phyloP scores from a whole-genome alignment of 345 rosid genomes.

The Camelina neglecta region DNA sequence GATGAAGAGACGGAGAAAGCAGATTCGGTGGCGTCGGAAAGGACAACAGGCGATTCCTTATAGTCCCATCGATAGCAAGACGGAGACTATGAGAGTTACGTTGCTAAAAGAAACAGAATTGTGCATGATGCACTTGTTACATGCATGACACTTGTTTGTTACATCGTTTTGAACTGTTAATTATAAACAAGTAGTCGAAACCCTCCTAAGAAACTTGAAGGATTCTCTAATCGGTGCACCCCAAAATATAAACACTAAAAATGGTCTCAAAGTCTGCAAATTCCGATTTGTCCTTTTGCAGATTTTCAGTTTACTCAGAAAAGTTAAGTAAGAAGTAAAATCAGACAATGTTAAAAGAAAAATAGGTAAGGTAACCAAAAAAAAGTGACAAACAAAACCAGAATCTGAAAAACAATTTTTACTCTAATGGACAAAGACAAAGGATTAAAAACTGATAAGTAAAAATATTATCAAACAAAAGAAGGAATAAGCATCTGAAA shows the following conservation, averaged over 20 bases:
- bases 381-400: neutral
- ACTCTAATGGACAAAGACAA: neutral
- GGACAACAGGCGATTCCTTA: too few relatives aligned
- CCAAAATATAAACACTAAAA: neutral
- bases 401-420: neutral
- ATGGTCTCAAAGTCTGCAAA: neutral
- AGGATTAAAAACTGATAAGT: too few relatives aligned
- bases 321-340: neutral
- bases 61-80: too few relatives aligned
- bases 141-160: neutral
- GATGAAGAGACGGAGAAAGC: too few relatives aligned
- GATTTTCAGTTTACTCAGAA: neutral
- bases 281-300: neutral
- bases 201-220: neutral
- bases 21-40: too few relatives aligned
- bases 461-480: conserved; percentile 8
- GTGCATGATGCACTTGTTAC: neutral
- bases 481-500: conserved; percentile 25
- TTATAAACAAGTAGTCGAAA: too few relatives aligned
- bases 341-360: neutral
- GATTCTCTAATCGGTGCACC: neutral
- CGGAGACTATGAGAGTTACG: too few relatives aligned
- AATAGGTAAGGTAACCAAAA: neutral
- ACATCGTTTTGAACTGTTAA: neutral
- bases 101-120: too few relatives aligned